Base-by-base conservation (phyloP, 2,329 filamentous ascomycete genomes). In the Zasmidium citrigriseum region DNA sequence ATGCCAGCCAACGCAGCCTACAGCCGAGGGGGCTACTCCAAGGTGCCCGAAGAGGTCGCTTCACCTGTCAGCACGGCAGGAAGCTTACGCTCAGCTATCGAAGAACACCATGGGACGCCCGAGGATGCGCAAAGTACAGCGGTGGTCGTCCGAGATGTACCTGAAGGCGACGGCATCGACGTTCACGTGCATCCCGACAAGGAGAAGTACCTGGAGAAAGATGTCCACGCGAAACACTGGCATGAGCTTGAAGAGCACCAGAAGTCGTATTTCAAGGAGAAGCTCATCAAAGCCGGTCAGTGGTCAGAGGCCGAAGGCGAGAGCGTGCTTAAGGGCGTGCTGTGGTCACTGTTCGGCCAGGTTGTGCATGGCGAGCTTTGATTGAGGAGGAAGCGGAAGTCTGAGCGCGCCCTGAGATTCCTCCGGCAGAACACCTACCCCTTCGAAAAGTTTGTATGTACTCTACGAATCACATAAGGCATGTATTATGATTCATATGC, bases 221-320 rank as follows among this genome's bases (percentile, higher is more conserved):
- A 80, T 50, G 70, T 71, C 1, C 61, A 77, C 52, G 86, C 85
- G 14, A 86, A 81, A 73, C 78, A 81, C 55, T 96, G 90, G 90
- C 86, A 91, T 57, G 85, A 92, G 59, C 75, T 96, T 46, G 78
- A 79, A 4, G 77, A 82, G 12, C 75, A 83, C 54, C 84, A 93
- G 73, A 84, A 84, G 71, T 76, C 79, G 52, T 77, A 79, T 18
- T 96, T 91, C 91, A 91, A 86, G 76, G 75, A 83, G 64, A 84
- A 82, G 69, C 80, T 96, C 34, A 79, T 80, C 55, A 81, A 87
- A 55, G 87, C 89, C 0, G 91, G 91, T 0, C 85, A 91, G 63
- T 96, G 90, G 91, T 84, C 84, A n/a, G 86, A 88, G 70, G 81
- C 85, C 38, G 89, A 93, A 80, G 89, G 90, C 2, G 90, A 93